Conservation (phyloP, 1,284 basidiomycete genomes). For the Tilletia walkeri region DNA sequence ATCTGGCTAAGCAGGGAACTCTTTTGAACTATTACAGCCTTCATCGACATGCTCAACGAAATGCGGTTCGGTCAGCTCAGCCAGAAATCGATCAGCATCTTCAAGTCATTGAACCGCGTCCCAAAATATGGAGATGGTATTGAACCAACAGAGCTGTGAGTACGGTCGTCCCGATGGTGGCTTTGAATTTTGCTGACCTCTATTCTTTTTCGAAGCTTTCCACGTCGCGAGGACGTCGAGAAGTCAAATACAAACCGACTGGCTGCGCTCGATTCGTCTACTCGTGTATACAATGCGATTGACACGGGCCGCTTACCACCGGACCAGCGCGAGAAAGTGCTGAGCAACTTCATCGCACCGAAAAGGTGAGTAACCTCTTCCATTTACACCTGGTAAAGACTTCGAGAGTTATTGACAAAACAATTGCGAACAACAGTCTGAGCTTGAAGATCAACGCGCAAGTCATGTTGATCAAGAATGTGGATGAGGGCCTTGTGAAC, state of each 20-base stretch:
- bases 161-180: neutral
- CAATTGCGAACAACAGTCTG: slow-evolving; percentile 59
- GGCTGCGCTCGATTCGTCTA: slow-evolving; percentile 21
- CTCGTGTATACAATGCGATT: slow-evolving; percentile 36
- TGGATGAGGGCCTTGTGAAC: slow-evolving; percentile 74
- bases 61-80: slow-evolving; percentile 14
- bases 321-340: slow-evolving; percentile 34
- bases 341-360: slow-evolving; percentile 41
- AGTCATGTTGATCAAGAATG: slow-evolving; percentile 74
- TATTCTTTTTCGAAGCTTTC: neutral
- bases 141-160: slow-evolving; percentile 44
- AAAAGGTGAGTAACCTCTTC: neutral
- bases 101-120: neutral
- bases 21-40: slow-evolving; percentile 21
- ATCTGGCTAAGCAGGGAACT: neutral
- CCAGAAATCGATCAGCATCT: slow-evolving; percentile 4
- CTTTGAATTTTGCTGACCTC: neutral
- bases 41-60: slow-evolving; percentile 32
- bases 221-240: slow-evolving; percentile 14
- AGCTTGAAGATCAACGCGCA: slow-evolving; percentile 67
- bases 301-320: slow-evolving; percentile 33
- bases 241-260: slow-evolving; percentile 1
- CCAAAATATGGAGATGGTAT: slow-evolving; percentile 31
- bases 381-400: neutral
- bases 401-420: slow-evolving; percentile 38